Conservation (phyloP, 768 basidiomycete genomes). For the Tricholoma sp. region DNA sequence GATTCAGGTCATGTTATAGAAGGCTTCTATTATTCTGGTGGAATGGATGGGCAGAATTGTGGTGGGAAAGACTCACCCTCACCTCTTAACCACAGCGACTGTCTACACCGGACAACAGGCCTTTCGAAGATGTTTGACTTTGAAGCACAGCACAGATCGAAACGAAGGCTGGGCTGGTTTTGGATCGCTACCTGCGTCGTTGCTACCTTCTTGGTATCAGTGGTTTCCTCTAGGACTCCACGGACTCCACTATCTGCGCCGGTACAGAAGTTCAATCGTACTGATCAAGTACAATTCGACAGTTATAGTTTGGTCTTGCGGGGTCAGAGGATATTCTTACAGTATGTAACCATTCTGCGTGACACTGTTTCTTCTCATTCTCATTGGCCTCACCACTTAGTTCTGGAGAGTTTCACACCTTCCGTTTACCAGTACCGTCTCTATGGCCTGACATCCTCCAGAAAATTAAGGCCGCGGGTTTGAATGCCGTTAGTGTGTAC, state of each 20-base stretch:
- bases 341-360: conserved; percentile 39
- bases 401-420: conserved; percentile 84
- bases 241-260: conserved; percentile 1
- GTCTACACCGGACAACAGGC: not conserved
- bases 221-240: conserved; percentile 15
- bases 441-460: conserved; percentile 82
- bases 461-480: conserved; percentile 74
- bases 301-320: conserved; percentile 67
- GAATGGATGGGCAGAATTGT: not conserved
- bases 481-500: conserved; percentile 77
- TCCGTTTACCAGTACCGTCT: conserved; percentile 72
- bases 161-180: conserved; percentile 22
- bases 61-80: no score
- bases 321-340: conserved; percentile 66
- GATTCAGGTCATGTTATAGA: not conserved
- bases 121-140: not conserved
- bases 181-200: conserved; percentile 22
- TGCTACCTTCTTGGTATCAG: conserved; percentile 17
- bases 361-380: not conserved
- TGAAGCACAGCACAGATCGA: conserved; percentile 5
- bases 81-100: not conserved
- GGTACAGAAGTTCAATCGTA: conserved; percentile 14
- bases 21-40: not conserved
- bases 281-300: conserved; percentile 47
- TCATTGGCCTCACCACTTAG: conserved; percentile 27